Percentiles rank a stretch among this genome's conserved stretches.
phyloP scores from a whole-genome alignment of 441 rosid species.

The Arabidopsis hybrid region DNA sequence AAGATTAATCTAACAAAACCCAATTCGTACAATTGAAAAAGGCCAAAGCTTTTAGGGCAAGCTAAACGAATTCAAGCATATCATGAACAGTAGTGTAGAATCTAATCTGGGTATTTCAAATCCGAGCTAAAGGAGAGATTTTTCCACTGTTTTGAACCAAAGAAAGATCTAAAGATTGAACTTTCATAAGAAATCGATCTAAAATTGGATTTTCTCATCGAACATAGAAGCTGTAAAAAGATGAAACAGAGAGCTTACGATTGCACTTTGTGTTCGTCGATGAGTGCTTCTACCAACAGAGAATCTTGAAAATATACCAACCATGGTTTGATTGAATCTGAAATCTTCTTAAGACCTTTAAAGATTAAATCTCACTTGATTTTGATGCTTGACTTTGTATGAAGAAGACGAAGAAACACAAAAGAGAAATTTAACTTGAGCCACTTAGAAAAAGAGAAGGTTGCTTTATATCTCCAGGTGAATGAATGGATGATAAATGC shows the following conservation, averaged over 20 bases:
- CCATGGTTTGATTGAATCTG: slow-evolving; percentile 50
- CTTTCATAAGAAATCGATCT: background rate
- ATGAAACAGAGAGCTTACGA: slow-evolving; percentile 56
- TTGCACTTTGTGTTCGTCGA: slow-evolving; percentile 82
- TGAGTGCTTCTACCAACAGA: slow-evolving; percentile 71
- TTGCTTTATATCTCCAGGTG: slow-evolving; percentile 38
- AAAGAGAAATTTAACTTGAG: slow-evolving; percentile 22
- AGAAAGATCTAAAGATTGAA: slow-evolving; percentile 29
- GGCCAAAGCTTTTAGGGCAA: slow-evolving; percentile 2
- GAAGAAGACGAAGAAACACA: slow-evolving; percentile 18
- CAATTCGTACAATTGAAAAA: slow-evolving; percentile 11
- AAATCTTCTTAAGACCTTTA: slow-evolving; percentile 7
- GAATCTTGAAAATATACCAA: slow-evolving; percentile 90
- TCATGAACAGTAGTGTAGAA: background rate
- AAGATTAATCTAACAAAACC: background rate
- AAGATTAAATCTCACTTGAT: background rate
- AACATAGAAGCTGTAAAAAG: slow-evolving; percentile 20
- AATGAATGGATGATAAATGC: slow-evolving; percentile 27
- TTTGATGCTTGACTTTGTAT: slow-evolving; percentile 15
- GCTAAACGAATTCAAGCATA: background rate
- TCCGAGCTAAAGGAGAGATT: slow-evolving; percentile 29
- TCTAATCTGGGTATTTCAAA: slow-evolving; percentile 14
- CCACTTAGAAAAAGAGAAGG: slow-evolving; percentile 21
- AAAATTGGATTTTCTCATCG: no score
- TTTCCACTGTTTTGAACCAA: slow-evolving; percentile 15